phyloP scores from a whole-genome alignment of 2,329 filamentous ascomycete species.

The Sporothrix euskadiensis region DNA sequence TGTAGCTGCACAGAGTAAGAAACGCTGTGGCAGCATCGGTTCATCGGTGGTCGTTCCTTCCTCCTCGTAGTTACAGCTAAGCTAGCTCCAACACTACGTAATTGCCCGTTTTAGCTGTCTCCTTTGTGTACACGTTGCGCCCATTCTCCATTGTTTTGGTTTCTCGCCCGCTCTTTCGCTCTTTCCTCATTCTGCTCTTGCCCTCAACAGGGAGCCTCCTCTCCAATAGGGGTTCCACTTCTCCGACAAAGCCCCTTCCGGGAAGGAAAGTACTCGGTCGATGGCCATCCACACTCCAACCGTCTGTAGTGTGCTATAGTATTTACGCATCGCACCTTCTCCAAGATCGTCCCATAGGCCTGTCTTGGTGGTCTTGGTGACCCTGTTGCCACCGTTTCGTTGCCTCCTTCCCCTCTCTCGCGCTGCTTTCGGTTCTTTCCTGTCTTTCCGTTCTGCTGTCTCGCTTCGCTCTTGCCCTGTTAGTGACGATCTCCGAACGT shows the following conservation, averaged over 20 bases:
- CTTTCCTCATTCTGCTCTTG: neutral
- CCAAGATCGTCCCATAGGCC: constrained; percentile 11
- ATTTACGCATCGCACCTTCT: neutral
- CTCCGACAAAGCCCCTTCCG: constrained; percentile 27
- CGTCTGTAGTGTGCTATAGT: neutral
- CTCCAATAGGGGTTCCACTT: constrained; percentile 20
- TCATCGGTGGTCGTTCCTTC: constrained; percentile 1
- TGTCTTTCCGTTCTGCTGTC: neutral
- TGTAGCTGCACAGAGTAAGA: neutral
- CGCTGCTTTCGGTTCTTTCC: no score
- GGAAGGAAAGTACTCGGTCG: neutral
- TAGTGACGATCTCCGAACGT: constrained; percentile 16
- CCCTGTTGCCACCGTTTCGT: constrained; percentile 1
- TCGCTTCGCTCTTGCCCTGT: constrained; percentile 7
- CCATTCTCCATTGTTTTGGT: neutral
- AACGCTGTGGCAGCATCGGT: neutral
- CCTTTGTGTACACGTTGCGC: neutral
- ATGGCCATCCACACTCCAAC: constrained; percentile 2
- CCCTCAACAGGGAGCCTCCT: neutral
- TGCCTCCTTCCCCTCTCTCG: neutral
- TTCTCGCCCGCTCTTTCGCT: constrained; percentile 10
- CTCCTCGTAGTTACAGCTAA: neutral
- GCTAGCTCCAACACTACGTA: constrained; percentile 1
- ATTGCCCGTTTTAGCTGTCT: neutral
- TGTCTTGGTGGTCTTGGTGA: neutral